A percentile compares a stretch with the other conserved stretches of the same genome.
These are phyloP conservation scores for Nemania abortiva DNA, from an alignment of 2,329 filamentous ascomycete genomes.

Conservation along the genomic window DNA sequence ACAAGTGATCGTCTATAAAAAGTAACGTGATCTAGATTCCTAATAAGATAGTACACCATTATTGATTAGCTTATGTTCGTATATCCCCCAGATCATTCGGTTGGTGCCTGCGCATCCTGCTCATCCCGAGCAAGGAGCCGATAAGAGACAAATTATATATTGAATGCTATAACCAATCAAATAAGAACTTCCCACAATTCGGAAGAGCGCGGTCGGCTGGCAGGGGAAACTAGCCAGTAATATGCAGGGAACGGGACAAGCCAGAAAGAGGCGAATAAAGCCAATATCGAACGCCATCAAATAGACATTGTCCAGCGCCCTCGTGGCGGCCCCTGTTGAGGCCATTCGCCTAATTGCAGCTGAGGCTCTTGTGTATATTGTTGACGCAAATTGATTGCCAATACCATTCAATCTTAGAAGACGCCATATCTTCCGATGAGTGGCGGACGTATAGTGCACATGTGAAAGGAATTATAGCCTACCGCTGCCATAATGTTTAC, in stretches of 20 bases:
- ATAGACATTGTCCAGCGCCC: slow-evolving; percentile 2
- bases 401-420: background rate
- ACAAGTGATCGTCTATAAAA: background rate
- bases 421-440: background rate
- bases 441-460: background rate
- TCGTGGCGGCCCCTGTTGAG: slow-evolving; percentile 10
- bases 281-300: slow-evolving; percentile 8
- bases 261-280: slow-evolving; percentile 14
- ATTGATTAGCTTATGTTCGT: background rate
- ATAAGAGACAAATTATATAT: slow-evolving; percentile 17
- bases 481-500: background rate
- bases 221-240: slow-evolving; percentile 17
- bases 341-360: slow-evolving; percentile 13
- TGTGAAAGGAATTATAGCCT: background rate
- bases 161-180: slow-evolving; percentile 19
- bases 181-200: background rate
- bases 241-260: slow-evolving; percentile 9
- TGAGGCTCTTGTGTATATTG: background rate
- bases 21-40: background rate
- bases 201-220: slow-evolving; percentile 29
- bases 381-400: background rate
- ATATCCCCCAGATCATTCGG: background rate
- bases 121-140: slow-evolving; percentile 1
- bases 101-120: background rate
- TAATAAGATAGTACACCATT: background rate